Evolutionary conservation across 1,284 basidiomycete genomes (phyloP).

Genomic region (Lignosus rhinocerotis): DNA sequence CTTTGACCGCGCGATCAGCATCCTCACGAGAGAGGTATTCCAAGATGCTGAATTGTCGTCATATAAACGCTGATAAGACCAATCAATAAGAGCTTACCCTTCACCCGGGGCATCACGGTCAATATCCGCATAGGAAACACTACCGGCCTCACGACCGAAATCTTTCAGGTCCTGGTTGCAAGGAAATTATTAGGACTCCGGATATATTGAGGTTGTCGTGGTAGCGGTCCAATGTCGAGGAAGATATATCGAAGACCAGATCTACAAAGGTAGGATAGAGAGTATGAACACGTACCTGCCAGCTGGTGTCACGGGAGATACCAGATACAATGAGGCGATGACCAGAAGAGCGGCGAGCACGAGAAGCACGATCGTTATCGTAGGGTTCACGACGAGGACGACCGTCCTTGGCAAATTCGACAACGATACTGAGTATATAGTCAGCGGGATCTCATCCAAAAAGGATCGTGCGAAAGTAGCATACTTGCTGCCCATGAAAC

Average conservation of each 20-base stretch:
- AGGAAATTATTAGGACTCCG: conserved; percentile 13
- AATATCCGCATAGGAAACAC: conserved; percentile 91
- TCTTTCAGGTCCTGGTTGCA: conserved; percentile 88
- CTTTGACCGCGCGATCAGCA: conserved; percentile 88
- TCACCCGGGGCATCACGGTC: conserved; percentile 82
- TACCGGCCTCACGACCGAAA: conserved; percentile 89
- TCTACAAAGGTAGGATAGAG: neutral
- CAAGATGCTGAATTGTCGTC: conserved; percentile 61
- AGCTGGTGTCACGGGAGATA: conserved; percentile 89
- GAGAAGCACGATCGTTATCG: conserved; percentile 56
- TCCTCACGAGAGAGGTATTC: conserved; percentile 88
- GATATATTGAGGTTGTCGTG: neutral
- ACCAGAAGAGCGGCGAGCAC: conserved; percentile 76
- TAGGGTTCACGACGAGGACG: conserved; percentile 79
- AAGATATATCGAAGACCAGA: neutral
- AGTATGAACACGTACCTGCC: conserved; percentile 75
- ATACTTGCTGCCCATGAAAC: conserved; percentile 85
- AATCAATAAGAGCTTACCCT: conserved; percentile 59
- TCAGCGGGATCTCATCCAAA: conserved; percentile 13
- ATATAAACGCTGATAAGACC: neutral
- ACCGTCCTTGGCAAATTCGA: conserved; percentile 89
- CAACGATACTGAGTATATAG: conserved; percentile 66
- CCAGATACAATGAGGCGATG: conserved; percentile 84
- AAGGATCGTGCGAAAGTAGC: conserved; percentile 24
- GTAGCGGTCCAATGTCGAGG: neutral